phyloP scores from a whole-genome alignment of 2,329 filamentous ascomycete species.

The Apiospora rasikravindrae region DNA sequence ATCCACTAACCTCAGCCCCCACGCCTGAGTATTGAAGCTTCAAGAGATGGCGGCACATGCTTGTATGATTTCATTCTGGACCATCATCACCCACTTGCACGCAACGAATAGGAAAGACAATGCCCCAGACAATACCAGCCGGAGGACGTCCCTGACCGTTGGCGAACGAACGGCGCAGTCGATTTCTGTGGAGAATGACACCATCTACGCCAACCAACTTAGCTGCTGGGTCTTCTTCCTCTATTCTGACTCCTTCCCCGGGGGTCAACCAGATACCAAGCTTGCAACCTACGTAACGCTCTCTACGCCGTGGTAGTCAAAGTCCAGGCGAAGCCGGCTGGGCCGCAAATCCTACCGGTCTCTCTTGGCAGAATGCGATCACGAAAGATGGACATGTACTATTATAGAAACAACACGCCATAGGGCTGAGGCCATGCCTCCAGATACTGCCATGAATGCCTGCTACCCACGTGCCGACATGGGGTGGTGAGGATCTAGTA shows the following conservation, averaged over 20 bases:
- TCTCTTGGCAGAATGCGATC: background rate
- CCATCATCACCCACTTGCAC: background rate
- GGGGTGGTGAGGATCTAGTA: background rate
- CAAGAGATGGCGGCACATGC: background rate
- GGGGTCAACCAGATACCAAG: background rate
- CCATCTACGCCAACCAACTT: background rate
- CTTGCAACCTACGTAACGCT: background rate
- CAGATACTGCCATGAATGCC: background rate
- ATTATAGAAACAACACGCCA: constrained; percentile 4
- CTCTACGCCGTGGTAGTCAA: background rate
- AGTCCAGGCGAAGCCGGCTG: background rate
- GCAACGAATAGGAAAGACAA: background rate
- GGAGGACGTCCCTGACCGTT: no score
- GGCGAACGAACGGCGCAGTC: background rate
- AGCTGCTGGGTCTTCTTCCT: background rate
- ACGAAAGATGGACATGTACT: background rate
- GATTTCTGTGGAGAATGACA: background rate
- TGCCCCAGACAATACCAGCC: background rate
- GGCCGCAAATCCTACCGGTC: background rate
- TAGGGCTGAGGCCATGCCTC: background rate
- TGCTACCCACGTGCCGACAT: background rate
- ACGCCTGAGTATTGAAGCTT: background rate
- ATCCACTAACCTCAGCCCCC: background rate
- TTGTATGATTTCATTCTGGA: background rate
- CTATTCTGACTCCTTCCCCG: background rate